Percentiles rank a stretch among this genome's conserved stretches.
These are phyloP conservation scores for Wickerhamiella hasegawae DNA, from an alignment of 805 yeast genomes.

Conservation along the genomic window DNA sequence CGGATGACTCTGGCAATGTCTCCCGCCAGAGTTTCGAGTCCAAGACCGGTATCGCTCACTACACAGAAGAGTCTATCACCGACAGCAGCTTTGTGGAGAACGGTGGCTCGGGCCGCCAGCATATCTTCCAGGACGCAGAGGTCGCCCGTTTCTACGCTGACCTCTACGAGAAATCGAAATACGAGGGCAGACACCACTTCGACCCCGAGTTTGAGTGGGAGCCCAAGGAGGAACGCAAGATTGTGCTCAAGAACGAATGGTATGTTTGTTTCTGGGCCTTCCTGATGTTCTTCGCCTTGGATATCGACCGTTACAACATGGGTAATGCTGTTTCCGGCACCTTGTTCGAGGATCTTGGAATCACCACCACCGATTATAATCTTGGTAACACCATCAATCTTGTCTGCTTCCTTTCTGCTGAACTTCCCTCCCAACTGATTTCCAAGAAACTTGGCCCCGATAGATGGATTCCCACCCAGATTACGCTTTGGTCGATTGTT, in stretches of 20 bases:
- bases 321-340: conserved; percentile 41
- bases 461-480: conserved; percentile 43
- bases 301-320: conserved; percentile 40
- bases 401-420: conserved; percentile 38
- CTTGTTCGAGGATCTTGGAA: conserved; percentile 31
- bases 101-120: neutral
- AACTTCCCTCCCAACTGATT: conserved; percentile 49
- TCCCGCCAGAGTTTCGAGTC: no score
- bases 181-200: conserved; percentile 37
- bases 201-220: conserved; percentile 41
- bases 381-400: conserved; percentile 38
- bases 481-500: conserved; percentile 38
- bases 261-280: conserved; percentile 38
- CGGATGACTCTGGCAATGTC: neutral
- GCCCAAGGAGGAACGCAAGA: conserved; percentile 28
- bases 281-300: conserved; percentile 39
- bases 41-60: no score
- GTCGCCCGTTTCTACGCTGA: conserved; percentile 30
- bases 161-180: conserved; percentile 30
- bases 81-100: neutral
- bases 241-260: conserved; percentile 36
- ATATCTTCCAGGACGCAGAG: conserved; percentile 30
- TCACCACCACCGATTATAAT: conserved; percentile 42
- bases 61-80: neutral
- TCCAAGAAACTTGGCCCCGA: conserved; percentile 53